These are phyloP conservation scores for Pseudogymnoascus sp. DNA, from an alignment of 2,329 filamentous ascomycete genomes.

Conservation along the genomic window DNA sequence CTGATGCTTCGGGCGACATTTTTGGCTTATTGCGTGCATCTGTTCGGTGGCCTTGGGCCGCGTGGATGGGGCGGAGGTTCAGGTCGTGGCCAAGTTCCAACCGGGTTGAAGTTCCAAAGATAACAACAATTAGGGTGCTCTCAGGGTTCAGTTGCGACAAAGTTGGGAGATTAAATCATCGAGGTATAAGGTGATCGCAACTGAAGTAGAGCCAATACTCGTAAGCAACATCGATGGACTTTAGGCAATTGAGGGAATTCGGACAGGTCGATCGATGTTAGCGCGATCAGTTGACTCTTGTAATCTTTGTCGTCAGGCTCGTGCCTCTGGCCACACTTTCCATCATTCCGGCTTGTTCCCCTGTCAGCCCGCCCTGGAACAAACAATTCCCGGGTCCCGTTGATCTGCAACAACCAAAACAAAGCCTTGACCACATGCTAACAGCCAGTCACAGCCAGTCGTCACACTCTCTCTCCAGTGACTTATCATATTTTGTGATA, in stretches of 20 bases:
- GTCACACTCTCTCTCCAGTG: neutral
- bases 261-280: neutral
- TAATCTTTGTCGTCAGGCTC: slow-evolving; percentile 4
- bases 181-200: neutral
- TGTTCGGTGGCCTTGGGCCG: neutral
- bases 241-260: slow-evolving; percentile 1
- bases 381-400: neutral
- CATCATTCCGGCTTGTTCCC: slow-evolving; percentile 6
- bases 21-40: slow-evolving; percentile 59
- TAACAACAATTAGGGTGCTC: neutral
- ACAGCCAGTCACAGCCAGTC: neutral
- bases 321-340: slow-evolving; percentile 4
- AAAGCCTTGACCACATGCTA: neutral
- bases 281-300: slow-evolving; percentile 2
- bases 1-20: slow-evolving; percentile 88
- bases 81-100: neutral
- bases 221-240: neutral
- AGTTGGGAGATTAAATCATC: slow-evolving; percentile 1
- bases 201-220: neutral
- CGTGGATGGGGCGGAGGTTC: neutral
- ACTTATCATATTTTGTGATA: neutral
- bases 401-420: slow-evolving; percentile 4
- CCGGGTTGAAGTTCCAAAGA: neutral
- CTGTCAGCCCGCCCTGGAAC: slow-evolving; percentile 5
- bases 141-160: slow-evolving; percentile 3